Conservation (phyloP, 805 yeast genomes). For the Citeromyces matritensis region DNA sequence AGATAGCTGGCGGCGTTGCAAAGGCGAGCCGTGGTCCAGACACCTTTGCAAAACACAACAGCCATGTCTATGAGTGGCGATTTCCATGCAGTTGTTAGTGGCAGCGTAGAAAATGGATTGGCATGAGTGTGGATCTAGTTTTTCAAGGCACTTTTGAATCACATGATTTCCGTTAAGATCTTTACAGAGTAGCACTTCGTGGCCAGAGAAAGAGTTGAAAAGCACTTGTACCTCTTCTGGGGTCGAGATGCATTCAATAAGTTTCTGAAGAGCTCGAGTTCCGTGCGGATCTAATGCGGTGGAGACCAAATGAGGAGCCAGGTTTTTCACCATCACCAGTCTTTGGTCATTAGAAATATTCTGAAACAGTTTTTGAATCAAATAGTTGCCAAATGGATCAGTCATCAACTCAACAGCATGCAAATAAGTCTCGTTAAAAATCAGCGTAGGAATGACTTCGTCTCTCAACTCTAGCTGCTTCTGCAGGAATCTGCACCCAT, state of each 20-base stretch:
- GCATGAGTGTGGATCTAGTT: conserved; percentile 49
- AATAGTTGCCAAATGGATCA: conserved; percentile 95
- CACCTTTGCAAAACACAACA: conserved; percentile 96
- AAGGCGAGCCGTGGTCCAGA: conserved; percentile 69
- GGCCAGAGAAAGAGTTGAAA: conserved; percentile 25
- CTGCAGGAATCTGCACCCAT: conserved; percentile 89
- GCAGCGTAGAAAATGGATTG: conserved; percentile 89
- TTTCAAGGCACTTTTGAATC: conserved; percentile 80
- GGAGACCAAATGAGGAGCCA: conserved; percentile 57
- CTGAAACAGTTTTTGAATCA: conserved; percentile 83
- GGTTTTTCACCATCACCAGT: conserved; percentile 48
- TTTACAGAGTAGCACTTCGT: conserved; percentile 67
- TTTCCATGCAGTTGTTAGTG: conserved; percentile 51
- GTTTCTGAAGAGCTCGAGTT: conserved; percentile 85
- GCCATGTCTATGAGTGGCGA: conserved; percentile 94
- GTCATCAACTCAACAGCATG: conserved; percentile 81
- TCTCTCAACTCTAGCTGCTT: conserved; percentile 61
- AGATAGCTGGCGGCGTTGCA: conserved; percentile 57
- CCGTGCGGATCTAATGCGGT: conserved; percentile 93
- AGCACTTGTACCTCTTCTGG: conserved; percentile 58
- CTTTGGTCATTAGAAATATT: conserved; percentile 59
- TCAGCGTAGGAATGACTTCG: conserved; percentile 49
- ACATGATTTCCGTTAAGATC: conserved; percentile 96
- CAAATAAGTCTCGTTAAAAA: conserved; percentile 66
- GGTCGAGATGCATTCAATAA: conserved; percentile 68